Percentiles rank a stretch among this genome's conserved stretches.
These are phyloP conservation scores for Pharnaceum exiguum DNA, from an alignment of 148 eudicot species.

Conservation along the genomic window DNA sequence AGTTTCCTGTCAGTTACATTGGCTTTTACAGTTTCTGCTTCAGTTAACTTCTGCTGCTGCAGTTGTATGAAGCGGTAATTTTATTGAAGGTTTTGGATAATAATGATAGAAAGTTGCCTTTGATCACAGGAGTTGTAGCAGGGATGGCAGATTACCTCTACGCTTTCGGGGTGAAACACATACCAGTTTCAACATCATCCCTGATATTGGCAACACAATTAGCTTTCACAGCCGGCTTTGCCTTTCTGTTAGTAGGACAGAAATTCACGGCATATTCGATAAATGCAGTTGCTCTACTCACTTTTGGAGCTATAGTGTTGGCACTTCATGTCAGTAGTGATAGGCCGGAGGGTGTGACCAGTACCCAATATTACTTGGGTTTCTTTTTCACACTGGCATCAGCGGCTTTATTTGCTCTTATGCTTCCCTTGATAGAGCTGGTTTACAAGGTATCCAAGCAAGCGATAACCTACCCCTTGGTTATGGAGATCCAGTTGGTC, in stretches of 20 bases:
- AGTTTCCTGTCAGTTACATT: too few relatives aligned
- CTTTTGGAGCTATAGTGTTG: constrained; percentile 48
- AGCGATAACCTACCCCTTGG: constrained; percentile 36
- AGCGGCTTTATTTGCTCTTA: constrained; percentile 40
- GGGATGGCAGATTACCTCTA: constrained; percentile 55
- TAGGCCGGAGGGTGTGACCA: constrained; percentile 34
- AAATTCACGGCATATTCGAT: constrained; percentile 53
- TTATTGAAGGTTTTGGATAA: too few relatives aligned
- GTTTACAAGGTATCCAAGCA: constrained; percentile 40
- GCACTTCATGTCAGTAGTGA: constrained; percentile 52
- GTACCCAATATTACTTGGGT: constrained; percentile 32
- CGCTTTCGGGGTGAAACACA: constrained; percentile 44
- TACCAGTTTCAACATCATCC: constrained; percentile 66
- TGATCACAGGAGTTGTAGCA: constrained; percentile 41
- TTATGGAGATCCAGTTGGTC: constrained; percentile 63
- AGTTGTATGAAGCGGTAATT: too few relatives aligned
- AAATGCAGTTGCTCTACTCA: constrained; percentile 49
- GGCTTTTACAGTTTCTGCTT: too few relatives aligned
- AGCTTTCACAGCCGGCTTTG: constrained; percentile 54
- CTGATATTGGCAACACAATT: constrained; percentile 58
- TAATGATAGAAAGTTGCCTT: too few relatives aligned
- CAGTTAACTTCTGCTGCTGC: too few relatives aligned
- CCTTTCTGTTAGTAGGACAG: constrained; percentile 45
- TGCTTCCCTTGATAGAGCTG: constrained; percentile 59
- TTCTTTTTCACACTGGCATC: constrained; percentile 48